Base-by-base conservation (phyloP, 176 grass and related monocot species). In the Neostapfia colusana region DNA sequence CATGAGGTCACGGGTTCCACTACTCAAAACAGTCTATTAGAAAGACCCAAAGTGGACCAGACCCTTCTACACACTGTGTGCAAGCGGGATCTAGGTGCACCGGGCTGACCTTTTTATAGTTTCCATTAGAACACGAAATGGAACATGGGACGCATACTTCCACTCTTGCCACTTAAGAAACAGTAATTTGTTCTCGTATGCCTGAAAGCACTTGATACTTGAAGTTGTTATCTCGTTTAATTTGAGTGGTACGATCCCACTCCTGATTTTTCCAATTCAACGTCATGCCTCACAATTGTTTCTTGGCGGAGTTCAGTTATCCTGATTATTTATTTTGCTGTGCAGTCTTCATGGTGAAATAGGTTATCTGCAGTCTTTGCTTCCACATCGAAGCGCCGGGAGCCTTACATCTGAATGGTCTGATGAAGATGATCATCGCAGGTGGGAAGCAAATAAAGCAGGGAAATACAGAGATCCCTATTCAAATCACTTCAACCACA, bases 261-360 rank as follows among this genome's bases (percentile, higher is more conserved):
- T 9, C 21, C 28, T 67, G 9, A 17, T 46, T 2, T 27, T 17
- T 37, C 24, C 12, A 36, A 59, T 17, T 44, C 20, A 13, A 13
- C 6, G 2, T 43, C 50, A 21, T 73, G 6, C 39, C 76, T 7
- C 53, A 50, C 0, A 10, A 20, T 6, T 37, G 51, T 16, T 87
- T 62, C 31, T 53, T 78, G 4, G 53, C 23, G 5, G 60, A 13
- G 51, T 63, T 84, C 43, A 78, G 5, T 18, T 42, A 45, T 11
- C 41, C 13, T 13, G 2, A 58, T 65, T 56, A 25, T 48, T 66
- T 20, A 53, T 25, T 20, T 61, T 35, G 7, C 55, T 15, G 7
- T 76, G 40, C 76, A 90, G 89, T 23, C 72, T 84, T 90, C 84
- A 60, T 46, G 63, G 60, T 62, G 76, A 67, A 67, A 50, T 42